Evolutionary conservation across 352 stramenopile species (phyloP).

Genomic region (Blastocystis sp.): DNA sequence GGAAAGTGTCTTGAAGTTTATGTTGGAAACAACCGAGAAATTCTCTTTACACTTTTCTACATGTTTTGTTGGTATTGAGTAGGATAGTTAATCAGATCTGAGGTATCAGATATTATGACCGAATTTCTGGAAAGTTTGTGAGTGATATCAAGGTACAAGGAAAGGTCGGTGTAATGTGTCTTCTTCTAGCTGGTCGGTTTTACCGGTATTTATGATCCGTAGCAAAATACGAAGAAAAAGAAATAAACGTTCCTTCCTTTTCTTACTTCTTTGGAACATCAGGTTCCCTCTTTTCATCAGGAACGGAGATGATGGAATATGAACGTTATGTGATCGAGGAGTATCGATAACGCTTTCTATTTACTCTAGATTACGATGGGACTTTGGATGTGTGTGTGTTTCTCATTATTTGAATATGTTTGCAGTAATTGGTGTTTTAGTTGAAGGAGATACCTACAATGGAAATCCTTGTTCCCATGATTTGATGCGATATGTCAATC

Average conservation of each 20-base stretch:
- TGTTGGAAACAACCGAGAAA: slow-evolving; percentile 26
- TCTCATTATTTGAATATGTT: slow-evolving; percentile 20
- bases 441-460: slow-evolving; percentile 11
- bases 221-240: slow-evolving; percentile 57
- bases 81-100: not conserved
- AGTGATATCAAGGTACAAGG: slow-evolving; percentile 32
- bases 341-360: not conserved
- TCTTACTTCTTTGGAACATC: slow-evolving; percentile 31
- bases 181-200: slow-evolving; percentile 16
- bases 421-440: not conserved
- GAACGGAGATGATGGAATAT: not conserved
- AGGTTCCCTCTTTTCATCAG: not conserved
- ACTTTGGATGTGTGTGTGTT: not conserved
- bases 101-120: slow-evolving; percentile 16
- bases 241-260: slow-evolving; percentile 18
- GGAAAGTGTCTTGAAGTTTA: slow-evolving; percentile 20
- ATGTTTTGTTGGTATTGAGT: slow-evolving; percentile 7
- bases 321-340: slow-evolving; percentile 3
- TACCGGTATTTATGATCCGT: not conserved
- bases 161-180: slow-evolving; percentile 30
- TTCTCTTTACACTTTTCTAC: slow-evolving; percentile 33
- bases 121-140: not conserved
- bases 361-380: not conserved
- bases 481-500: not conserved
- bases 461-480: no score